Evolutionary conservation across 345 rosid species (phyloP), one percentile per base, ranked within the genome.

Genomic region (Cardamine resedifolia): DNA sequence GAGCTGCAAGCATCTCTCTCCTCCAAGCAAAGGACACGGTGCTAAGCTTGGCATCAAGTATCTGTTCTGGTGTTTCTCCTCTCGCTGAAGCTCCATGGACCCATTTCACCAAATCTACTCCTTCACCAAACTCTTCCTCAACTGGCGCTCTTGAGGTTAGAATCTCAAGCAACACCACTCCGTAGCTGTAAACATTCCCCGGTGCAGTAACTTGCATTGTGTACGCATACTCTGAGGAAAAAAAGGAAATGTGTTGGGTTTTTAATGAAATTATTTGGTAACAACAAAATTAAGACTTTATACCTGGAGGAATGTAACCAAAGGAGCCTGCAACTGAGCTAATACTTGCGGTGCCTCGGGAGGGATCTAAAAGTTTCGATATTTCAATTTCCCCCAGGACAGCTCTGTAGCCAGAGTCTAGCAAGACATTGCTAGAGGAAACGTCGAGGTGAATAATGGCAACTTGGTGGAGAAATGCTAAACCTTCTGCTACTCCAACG

Each of bases 281-380:
- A 48, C 24, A 30, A 15, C 27, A 33, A 15, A 57, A 16, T 0
- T 41, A 59, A 50, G 57, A 64, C 27, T 21, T 65, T 30, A 21
- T 87, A 91, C 99, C 99, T 56, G 99, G 99, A 9, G 99, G 96
- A 73, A 95, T 90, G 67, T 91, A 95, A 31, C 99, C 98, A 33
- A 88, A 87, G 12, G 99, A 95, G 24, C 99, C 99, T 16, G 94
- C 98, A 75, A 95, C 96, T 38, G 96, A 85, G 65, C 98, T 91
- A 78, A 95, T 88, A 57, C 98, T 95, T 10, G 91, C 95, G 0
- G 88, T 81, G 3, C 96, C 99, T 82, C 88, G 81, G 3, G 89
- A 83, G 16, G 90, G 93, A 64, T 85, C 89, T 64, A 95, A 74
- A 75, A 91, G 91, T 74, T 91, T 95, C 6, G 98, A 94, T 58